phyloP scores from a whole-genome alignment of 2,329 filamentous ascomycete genomes.

The Verticillium dahliae region DNA sequence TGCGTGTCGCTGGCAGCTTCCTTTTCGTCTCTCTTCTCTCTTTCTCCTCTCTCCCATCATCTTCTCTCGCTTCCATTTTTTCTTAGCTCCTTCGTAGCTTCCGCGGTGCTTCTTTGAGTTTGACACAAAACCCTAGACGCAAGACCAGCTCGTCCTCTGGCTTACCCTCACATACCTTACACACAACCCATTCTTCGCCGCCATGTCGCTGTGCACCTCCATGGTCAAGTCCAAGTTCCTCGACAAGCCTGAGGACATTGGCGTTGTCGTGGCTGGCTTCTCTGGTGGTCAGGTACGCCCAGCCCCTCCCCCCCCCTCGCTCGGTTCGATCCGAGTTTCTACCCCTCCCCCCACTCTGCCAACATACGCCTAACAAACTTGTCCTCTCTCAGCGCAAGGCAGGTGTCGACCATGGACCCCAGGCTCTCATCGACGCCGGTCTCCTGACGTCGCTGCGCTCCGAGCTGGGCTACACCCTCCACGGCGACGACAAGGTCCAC shows the following conservation, averaged over 20 bases:
- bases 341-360: not conserved
- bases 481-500: constrained; percentile 78
- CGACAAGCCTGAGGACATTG: constrained; percentile 69
- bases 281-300: constrained; percentile 81
- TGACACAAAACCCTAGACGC: not conserved
- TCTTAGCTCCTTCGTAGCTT: not conserved
- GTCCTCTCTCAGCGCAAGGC: constrained; percentile 62
- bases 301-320: not conserved
- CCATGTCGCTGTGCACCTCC: constrained; percentile 40
- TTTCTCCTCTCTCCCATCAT: not conserved
- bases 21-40: not conserved
- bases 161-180: not conserved
- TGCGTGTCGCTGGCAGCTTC: not conserved
- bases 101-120: not conserved
- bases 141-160: not conserved
- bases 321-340: too few species aligned
- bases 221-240: constrained; percentile 68
- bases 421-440: constrained; percentile 81
- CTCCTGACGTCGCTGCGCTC: constrained; percentile 76
- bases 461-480: constrained; percentile 82
- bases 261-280: constrained; percentile 91
- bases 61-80: not conserved
- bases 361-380: constrained; percentile 2
- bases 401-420: constrained; percentile 85
- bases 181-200: not conserved